These are phyloP conservation scores for Aureobasidium sp. DNA, from an alignment of 2,329 filamentous ascomycete genomes.

Conservation along the genomic window DNA sequence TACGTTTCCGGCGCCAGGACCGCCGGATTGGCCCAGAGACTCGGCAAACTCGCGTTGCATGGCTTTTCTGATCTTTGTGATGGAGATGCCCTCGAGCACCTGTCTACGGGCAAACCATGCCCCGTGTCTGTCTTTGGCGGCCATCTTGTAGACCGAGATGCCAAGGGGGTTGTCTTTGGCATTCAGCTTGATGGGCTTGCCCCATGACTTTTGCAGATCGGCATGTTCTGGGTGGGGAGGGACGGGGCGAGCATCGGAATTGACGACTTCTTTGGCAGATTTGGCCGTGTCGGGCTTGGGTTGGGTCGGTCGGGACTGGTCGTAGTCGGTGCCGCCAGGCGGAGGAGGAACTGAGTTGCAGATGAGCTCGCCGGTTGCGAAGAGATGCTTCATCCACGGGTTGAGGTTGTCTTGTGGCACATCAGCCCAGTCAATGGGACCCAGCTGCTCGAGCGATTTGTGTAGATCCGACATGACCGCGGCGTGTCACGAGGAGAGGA, in stretches of 20 bases:
- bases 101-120: slow-evolving; percentile 85
- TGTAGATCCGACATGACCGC: slow-evolving; percentile 36
- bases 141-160: slow-evolving; percentile 73
- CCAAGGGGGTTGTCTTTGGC: slow-evolving; percentile 67
- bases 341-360: slow-evolving; percentile 67
- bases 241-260: slow-evolving; percentile 45
- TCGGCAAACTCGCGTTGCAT: slow-evolving; percentile 74
- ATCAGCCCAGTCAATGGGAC: slow-evolving; percentile 39
- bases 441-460: slow-evolving; percentile 38
- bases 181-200: slow-evolving; percentile 69
- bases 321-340: slow-evolving; percentile 39
- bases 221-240: slow-evolving; percentile 48
- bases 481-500: not conserved
- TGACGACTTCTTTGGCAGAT: slow-evolving; percentile 46
- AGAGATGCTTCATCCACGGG: slow-evolving; percentile 35
- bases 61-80: slow-evolving; percentile 69
- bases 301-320: slow-evolving; percentile 47
- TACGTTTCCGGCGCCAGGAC: slow-evolving; percentile 66
- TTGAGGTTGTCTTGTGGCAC: slow-evolving; percentile 38
- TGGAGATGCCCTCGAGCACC: slow-evolving; percentile 70
- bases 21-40: slow-evolving; percentile 62
- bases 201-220: slow-evolving; percentile 72
- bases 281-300: slow-evolving; percentile 48
- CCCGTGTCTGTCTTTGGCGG: slow-evolving; percentile 71
- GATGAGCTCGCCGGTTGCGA: slow-evolving; percentile 58